Evolutionary conservation across 495 filamentous ascomycete species (phyloP).

Genomic region (Penicillium cataractarum): DNA sequence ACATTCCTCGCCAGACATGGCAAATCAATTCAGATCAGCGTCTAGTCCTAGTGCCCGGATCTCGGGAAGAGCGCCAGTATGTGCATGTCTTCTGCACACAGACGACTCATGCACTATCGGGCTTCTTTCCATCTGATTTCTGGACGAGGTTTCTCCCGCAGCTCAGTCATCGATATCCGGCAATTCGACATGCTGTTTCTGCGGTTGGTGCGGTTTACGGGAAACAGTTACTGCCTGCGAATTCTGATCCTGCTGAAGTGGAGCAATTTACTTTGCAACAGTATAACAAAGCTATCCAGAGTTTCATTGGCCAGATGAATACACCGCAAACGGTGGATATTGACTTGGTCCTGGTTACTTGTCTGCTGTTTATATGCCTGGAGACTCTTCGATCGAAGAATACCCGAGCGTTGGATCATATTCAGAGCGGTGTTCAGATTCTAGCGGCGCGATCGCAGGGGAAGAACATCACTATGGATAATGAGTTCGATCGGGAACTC

Average conservation of each 20-base stretch:
- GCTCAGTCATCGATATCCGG: constrained; percentile 58
- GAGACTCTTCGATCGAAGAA: constrained; percentile 32
- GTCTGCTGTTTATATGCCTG: constrained; percentile 33
- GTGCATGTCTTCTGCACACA: constrained; percentile 30
- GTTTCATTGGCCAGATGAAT: constrained; percentile 26
- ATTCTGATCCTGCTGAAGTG: neutral
- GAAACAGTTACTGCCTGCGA: constrained; percentile 27
- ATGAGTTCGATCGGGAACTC: constrained; percentile 17
- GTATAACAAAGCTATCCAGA: constrained; percentile 59
- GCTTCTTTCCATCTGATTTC: constrained; percentile 63
- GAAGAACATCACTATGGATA: neutral
- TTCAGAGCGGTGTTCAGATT: constrained; percentile 15
- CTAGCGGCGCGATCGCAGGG: neutral
- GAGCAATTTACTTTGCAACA: constrained; percentile 50
- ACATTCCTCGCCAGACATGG: neutral
- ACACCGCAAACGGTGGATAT: constrained; percentile 3
- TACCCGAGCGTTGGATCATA: constrained; percentile 28
- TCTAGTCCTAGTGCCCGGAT: constrained; percentile 25
- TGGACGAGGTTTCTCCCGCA: constrained; percentile 59
- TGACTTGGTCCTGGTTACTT: constrained; percentile 30
- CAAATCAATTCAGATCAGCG: constrained; percentile 10
- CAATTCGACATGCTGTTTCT: constrained; percentile 65
- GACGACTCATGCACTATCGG: constrained; percentile 44
- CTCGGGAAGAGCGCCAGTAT: constrained; percentile 27
- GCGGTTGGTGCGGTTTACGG: constrained; percentile 67